Conservation (phyloP, 2,329 filamentous ascomycete genomes). For the Cladosporium sphaerospermum region DNA sequence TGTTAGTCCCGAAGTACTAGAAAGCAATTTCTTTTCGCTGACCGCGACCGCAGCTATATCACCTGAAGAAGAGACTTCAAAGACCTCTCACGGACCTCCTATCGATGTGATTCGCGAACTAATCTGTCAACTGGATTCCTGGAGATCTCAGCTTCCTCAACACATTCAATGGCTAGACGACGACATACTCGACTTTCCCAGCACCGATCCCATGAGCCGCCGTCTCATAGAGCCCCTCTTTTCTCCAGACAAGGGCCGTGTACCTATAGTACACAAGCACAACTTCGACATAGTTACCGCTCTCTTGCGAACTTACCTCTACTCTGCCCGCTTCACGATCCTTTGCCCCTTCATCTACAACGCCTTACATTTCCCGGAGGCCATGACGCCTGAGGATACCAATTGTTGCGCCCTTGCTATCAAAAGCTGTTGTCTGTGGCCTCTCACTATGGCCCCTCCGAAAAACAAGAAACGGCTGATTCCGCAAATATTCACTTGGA, state of each 20-base stretch:
- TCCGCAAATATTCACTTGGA: constrained; percentile 56
- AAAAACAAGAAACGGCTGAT: constrained; percentile 53
- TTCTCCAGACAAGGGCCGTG: constrained; percentile 35
- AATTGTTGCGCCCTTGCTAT: constrained; percentile 52
- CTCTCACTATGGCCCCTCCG: constrained; percentile 51
- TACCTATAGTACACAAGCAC: constrained; percentile 44
- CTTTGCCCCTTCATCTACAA: constrained; percentile 55
- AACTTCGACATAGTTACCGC: constrained; percentile 53
- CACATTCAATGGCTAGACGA: constrained; percentile 54
- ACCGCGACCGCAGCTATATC: neutral
- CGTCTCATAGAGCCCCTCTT: constrained; percentile 37
- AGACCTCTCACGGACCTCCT: neutral
- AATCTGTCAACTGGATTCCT: constrained; percentile 49
- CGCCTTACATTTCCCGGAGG: constrained; percentile 51
- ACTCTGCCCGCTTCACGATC: constrained; percentile 52
- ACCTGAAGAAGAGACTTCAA: neutral
- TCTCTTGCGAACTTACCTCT: constrained; percentile 52
- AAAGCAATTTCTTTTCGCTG: neutral
- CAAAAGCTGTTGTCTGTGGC: constrained; percentile 53
- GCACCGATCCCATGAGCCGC: constrained; percentile 25
- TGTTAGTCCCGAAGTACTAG: neutral
- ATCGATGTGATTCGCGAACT: constrained; percentile 44
- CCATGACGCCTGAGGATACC: constrained; percentile 48
- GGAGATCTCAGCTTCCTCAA: constrained; percentile 50
- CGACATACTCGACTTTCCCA: constrained; percentile 40